Base-by-base conservation (phyloP, 1,139 yeast genomes). In the Maudiozyma humilis region DNA sequence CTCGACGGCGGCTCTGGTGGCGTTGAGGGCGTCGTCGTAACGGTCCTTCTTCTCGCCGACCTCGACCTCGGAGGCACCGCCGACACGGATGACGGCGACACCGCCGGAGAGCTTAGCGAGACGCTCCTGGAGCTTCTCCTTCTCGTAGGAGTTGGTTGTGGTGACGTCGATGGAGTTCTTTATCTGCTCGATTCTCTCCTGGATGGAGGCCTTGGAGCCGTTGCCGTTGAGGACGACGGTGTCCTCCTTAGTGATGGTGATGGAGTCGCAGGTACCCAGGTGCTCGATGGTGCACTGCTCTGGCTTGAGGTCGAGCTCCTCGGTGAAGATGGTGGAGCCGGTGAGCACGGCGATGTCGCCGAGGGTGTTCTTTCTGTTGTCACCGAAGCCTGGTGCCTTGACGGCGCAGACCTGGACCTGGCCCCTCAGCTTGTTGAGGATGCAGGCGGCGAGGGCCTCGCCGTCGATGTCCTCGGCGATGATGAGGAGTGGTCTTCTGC, bases 21-120 rank as follows among this genome's bases (percentile, higher is more conserved):
- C 98, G 67, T 93, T 91, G 65, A 91, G 78, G 41, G 99, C 98
- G 73, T 91, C 99, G 61, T 93, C 98, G 65, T 89, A 93, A 73
- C 99, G 88, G 69, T 91, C 99, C 76, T 91, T 91, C 95, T 91
- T 93, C 76, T 91, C 99, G 65, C 97, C 95, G 56, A 91, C 99
- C 74, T 91, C 99, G 57, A 91, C 88, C 72, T 91, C 99, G 20
- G 96, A 87, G 44, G 98, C 70, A 58, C 99, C 99, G 67, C 99
- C 99, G 51, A 91, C 98, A 76, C 84, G 86, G 62, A 91, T 76
- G 55, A 93, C 98, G 52, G 99, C 99, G 66, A 91, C 98, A 79
- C 98, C 98, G 49, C 99, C 99, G 44, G 96, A 85, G 57, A 91
- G 79, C 75, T 91, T 91, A 60, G 99, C 98, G 60, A 91, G 77